Conservation (phyloP, 2,329 filamentous ascomycete species). For the Aureobasidium lini region DNA sequence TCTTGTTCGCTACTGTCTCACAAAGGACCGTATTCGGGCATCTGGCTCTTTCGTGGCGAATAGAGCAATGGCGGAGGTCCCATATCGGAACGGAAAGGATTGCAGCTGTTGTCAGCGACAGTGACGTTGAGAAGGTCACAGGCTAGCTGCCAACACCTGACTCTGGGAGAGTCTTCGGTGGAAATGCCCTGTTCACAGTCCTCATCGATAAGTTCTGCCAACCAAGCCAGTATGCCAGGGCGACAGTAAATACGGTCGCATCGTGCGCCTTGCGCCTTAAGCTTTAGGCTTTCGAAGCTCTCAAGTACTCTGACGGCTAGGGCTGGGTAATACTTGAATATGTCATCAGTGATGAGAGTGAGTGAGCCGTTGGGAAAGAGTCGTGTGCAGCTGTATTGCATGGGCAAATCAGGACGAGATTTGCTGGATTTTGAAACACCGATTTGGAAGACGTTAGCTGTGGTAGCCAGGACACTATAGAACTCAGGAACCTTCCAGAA, state of each 20-base stretch:
- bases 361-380: slow-evolving; percentile 33
- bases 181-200: slow-evolving; percentile 13
- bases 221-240: slow-evolving; percentile 24
- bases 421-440: background rate
- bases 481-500: slow-evolving; percentile 18
- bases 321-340: slow-evolving; percentile 33
- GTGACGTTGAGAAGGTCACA: slow-evolving; percentile 17
- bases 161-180: slow-evolving; percentile 15
- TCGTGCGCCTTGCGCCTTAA: slow-evolving; percentile 20
- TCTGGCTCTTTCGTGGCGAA: slow-evolving; percentile 8
- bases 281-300: slow-evolving; percentile 26
- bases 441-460: slow-evolving; percentile 15
- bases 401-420: background rate
- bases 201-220: slow-evolving; percentile 17
- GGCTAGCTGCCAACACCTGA: slow-evolving; percentile 20
- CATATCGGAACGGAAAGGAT: background rate
- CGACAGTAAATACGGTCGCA: slow-evolving; percentile 22
- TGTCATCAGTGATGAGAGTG: slow-evolving; percentile 37
- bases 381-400: slow-evolving; percentile 20
- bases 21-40: slow-evolving; percentile 20
- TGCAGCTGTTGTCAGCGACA: background rate
- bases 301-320: slow-evolving; percentile 31
- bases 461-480: background rate
- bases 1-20: slow-evolving; percentile 21
- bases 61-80: background rate